phyloP scores from a whole-genome alignment of 352 stramenopile genomes.

The Globisporangium uncinulatum region DNA sequence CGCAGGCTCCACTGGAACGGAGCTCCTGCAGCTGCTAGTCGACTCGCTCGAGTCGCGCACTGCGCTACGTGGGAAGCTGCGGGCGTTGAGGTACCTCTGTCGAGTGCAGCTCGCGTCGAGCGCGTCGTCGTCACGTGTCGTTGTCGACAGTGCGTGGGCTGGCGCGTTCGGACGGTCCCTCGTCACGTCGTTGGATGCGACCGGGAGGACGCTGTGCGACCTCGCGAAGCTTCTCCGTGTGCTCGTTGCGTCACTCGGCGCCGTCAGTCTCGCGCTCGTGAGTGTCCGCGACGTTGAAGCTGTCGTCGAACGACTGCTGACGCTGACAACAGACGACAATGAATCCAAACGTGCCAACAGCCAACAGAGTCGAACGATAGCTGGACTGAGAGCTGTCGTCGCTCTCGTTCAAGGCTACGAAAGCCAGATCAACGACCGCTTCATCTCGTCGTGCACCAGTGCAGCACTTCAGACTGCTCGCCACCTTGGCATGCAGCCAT shows the following conservation, averaged over 20 bases:
- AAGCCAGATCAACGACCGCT: not conserved
- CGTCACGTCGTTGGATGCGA: not conserved
- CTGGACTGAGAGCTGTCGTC: not conserved
- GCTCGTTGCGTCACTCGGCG: not conserved
- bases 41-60: not conserved
- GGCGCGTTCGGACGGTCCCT: not conserved
- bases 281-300: not conserved
- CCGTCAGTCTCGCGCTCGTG: not conserved
- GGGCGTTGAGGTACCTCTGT: conserved; percentile 3
- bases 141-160: not conserved
- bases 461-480: not conserved
- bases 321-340: not conserved
- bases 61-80: not conserved
- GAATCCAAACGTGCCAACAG: not conserved
- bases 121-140: not conserved
- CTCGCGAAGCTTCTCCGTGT: not conserved
- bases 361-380: not conserved
- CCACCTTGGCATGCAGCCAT: not conserved
- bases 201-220: not conserved
- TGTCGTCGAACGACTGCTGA: not conserved
- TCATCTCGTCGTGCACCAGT: not conserved
- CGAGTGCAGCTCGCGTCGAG: not conserved
- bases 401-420: not conserved
- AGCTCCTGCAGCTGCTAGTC: not conserved
- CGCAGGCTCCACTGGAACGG: not conserved